phyloP scores from a whole-genome alignment of 2,329 filamentous ascomycete genomes.

The Paradendryphiella salina region DNA sequence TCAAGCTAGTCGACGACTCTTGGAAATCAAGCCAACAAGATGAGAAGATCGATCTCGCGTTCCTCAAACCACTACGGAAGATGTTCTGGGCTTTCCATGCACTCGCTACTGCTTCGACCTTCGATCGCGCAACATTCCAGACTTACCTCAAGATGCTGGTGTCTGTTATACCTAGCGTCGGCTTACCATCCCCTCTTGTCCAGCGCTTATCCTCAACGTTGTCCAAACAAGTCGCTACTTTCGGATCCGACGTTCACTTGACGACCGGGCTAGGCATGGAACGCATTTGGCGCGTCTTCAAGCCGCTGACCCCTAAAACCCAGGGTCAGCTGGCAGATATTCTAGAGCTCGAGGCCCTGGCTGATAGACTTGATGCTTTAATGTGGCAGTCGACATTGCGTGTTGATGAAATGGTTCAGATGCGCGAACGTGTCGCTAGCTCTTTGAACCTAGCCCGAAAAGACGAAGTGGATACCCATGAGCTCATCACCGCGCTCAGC shows the following conservation, averaged over 20 bases:
- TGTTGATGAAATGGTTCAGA: slow-evolving; percentile 43
- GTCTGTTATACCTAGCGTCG: slow-evolving; percentile 14
- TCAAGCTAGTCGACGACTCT: slow-evolving; percentile 21
- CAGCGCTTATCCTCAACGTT: slow-evolving; percentile 31
- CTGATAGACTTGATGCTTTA: slow-evolving; percentile 51
- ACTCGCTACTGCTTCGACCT: slow-evolving; percentile 47
- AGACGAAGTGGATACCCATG: slow-evolving; percentile 36
- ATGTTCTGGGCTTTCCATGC: slow-evolving; percentile 57
- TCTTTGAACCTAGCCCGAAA: slow-evolving; percentile 39
- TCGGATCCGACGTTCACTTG: slow-evolving; percentile 71
- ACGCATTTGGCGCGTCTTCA: slow-evolving; percentile 71
- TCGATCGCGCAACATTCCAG: slow-evolving; percentile 60
- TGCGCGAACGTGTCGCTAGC: slow-evolving; percentile 41
- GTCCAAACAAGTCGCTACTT: slow-evolving; percentile 48
- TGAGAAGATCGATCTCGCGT: slow-evolving; percentile 16
- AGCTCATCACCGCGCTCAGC: slow-evolving; percentile 36
- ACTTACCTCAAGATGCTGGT: slow-evolving; percentile 53
- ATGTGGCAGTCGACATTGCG: slow-evolving; percentile 44
- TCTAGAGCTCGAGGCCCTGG: slow-evolving; percentile 50
- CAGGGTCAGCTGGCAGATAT: slow-evolving; percentile 45
- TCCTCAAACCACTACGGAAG: slow-evolving; percentile 33
- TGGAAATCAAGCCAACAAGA: slow-evolving; percentile 13
- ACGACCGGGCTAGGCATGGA: slow-evolving; percentile 81
- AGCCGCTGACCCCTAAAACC: slow-evolving; percentile 59
- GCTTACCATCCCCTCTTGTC: slow-evolving; percentile 22